These are phyloP conservation scores for Actinomortierella wolfii DNA, from an alignment of 371 early-diverging fungal species.

Conservation along the genomic window DNA sequence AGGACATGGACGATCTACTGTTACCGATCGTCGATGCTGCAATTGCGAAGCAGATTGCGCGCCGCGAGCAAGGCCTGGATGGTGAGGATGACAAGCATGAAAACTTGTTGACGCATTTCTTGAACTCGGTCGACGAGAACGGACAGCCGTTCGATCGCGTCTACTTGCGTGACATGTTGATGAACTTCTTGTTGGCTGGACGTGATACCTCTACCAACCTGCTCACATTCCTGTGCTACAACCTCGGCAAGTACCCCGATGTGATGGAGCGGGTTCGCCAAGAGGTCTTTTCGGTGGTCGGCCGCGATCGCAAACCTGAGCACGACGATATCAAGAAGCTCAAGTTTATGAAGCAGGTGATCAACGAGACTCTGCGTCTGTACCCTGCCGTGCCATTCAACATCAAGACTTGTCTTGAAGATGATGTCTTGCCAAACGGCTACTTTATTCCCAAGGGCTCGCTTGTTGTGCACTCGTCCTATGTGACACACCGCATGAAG, in stretches of 20 bases:
- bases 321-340: slow-evolving; percentile 46
- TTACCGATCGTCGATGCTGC: slow-evolving; percentile 42
- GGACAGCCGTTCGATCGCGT: slow-evolving; percentile 43
- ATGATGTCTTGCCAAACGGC: slow-evolving; percentile 51
- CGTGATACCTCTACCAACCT: slow-evolving; percentile 60
- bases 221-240: slow-evolving; percentile 48
- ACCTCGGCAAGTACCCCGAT: slow-evolving; percentile 52
- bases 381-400: slow-evolving; percentile 47
- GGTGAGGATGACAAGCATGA: slow-evolving; percentile 24
- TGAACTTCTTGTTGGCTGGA: slow-evolving; percentile 56
- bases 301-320: slow-evolving; percentile 33
- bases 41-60: slow-evolving; percentile 28
- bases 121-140: slow-evolving; percentile 45
- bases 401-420: slow-evolving; percentile 48
- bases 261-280: slow-evolving; percentile 47
- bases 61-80: slow-evolving; percentile 1
- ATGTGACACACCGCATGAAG: slow-evolving; percentile 52
- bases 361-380: slow-evolving; percentile 52
- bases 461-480: slow-evolving; percentile 48
- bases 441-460: slow-evolving; percentile 63
- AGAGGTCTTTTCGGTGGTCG: slow-evolving; percentile 53
- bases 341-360: slow-evolving; percentile 50
- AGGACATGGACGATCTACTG: slow-evolving; percentile 41
- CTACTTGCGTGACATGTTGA: slow-evolving; percentile 46
- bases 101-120: slow-evolving; percentile 34